Conservation (phyloP, 1,139 yeast genomes). For the Diutina pseudorugosa region DNA sequence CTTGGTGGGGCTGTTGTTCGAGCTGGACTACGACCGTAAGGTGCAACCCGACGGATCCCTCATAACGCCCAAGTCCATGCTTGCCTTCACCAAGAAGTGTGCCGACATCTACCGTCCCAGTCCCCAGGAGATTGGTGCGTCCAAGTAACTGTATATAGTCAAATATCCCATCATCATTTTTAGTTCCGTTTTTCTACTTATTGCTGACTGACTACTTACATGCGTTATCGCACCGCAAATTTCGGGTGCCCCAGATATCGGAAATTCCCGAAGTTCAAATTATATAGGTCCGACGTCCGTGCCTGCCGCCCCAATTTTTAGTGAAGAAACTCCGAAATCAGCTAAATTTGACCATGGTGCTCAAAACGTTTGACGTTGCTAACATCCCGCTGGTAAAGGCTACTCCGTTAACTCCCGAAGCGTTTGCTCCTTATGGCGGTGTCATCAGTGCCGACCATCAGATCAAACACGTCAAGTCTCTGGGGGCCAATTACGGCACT, state of each 20-base stretch:
- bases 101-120: constrained; percentile 35
- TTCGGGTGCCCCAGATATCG: background rate
- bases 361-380: background rate
- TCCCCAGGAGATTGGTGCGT: background rate
- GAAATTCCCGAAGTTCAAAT: background rate
- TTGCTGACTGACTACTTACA: too few species aligned
- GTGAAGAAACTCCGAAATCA: background rate
- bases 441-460: constrained; percentile 37
- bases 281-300: background rate
- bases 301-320: too few species aligned
- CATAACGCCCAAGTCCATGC: constrained; percentile 15
- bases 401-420: constrained; percentile 27
- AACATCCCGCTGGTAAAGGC: constrained; percentile 14
- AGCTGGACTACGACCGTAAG: constrained; percentile 36
- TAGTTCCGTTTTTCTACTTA: too few species aligned
- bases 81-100: constrained; percentile 20
- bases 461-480: constrained; percentile 16
- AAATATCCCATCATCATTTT: background rate
- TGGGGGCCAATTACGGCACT: constrained; percentile 85
- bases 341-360: background rate
- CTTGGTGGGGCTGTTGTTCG: constrained; percentile 75
- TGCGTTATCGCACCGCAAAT: background rate
- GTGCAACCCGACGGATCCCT: constrained; percentile 32
- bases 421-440: constrained; percentile 32
- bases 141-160: background rate